A percentile compares a stretch with the other conserved stretches of the same genome.
These are phyloP conservation scores for Trametes coccinea DNA, from an alignment of 768 basidiomycete genomes.

Conservation along the genomic window DNA sequence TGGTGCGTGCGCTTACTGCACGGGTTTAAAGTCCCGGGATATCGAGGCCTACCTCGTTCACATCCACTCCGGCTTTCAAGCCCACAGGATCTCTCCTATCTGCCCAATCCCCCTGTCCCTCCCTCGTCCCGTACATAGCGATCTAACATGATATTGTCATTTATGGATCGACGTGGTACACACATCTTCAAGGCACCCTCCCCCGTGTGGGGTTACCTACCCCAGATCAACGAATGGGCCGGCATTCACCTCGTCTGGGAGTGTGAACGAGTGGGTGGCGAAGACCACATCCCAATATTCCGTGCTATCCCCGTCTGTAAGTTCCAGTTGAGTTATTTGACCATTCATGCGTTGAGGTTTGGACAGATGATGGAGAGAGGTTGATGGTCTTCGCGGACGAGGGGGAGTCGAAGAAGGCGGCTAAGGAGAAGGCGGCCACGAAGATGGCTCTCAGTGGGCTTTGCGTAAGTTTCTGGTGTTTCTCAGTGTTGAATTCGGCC, in stretches of 20 bases:
- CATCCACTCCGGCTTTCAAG: too few relatives aligned
- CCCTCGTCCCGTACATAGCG: too few relatives aligned
- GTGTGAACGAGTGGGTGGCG: constrained; percentile 15
- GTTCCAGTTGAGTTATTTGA: not conserved
- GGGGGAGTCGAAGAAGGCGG: constrained; percentile 26
- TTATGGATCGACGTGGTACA: constrained; percentile 16
- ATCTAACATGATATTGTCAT: constrained; percentile 2
- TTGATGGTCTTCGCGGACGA: constrained; percentile 15
- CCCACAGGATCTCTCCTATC: too few relatives aligned
- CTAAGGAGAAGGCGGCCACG: constrained; percentile 26
- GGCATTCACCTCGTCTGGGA: constrained; percentile 18
- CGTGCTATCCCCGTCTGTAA: constrained; percentile 26
- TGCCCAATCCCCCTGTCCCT: too few relatives aligned
- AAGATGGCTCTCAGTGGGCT: constrained; percentile 28
- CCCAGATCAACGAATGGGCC: constrained; percentile 30
- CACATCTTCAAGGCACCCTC: constrained; percentile 13
- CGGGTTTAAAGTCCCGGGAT: too few relatives aligned
- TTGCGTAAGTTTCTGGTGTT: constrained; percentile 21
- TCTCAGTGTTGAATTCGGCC: too few relatives aligned
- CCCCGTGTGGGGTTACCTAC: constrained; percentile 25
- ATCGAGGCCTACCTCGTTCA: too few relatives aligned
- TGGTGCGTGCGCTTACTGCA: too few relatives aligned
- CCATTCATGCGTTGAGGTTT: not conserved
- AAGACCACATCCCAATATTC: constrained; percentile 25
- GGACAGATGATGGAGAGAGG: constrained; percentile 21